These are phyloP conservation scores for Asparagopsis taxiformis DNA, from an alignment of 31 red algal genomes.

Conservation along the genomic window DNA sequence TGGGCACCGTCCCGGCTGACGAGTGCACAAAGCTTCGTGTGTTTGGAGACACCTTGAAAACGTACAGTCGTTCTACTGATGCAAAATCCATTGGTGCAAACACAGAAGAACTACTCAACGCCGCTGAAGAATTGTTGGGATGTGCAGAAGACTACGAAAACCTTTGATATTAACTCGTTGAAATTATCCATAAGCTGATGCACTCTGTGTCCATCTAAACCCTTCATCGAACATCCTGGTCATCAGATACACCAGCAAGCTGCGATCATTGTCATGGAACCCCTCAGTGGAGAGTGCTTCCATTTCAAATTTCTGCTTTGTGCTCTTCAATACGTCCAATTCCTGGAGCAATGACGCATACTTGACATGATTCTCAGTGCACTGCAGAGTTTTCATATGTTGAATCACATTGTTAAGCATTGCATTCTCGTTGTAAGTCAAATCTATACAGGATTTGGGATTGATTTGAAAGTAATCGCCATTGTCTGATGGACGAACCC, in stretches of 20 bases:
- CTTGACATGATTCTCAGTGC: neutral
- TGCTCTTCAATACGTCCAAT: slow-evolving; percentile 12
- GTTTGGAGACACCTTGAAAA: too few relatives aligned
- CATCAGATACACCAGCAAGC: slow-evolving; percentile 30
- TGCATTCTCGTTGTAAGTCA: slow-evolving; percentile 30
- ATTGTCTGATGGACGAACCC: slow-evolving; percentile 41
- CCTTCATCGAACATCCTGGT: neutral
- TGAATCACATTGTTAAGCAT: slow-evolving; percentile 23
- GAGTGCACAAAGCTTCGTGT: too few relatives aligned
- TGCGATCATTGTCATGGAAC: neutral
- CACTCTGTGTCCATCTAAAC: neutral
- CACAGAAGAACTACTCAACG: slow-evolving; percentile 11
- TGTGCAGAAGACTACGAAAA: slow-evolving; percentile 32
- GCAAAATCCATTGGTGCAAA: neutral
- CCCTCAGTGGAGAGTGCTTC: slow-evolving; percentile 35
- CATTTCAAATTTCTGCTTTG: slow-evolving; percentile 55
- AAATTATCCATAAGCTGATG: neutral
- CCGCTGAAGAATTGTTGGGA: slow-evolving; percentile 17
- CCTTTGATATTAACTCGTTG: neutral
- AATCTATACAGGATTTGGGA: neutral
- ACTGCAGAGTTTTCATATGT: too few relatives aligned
- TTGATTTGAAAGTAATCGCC: slow-evolving; percentile 21
- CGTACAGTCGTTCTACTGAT: too few relatives aligned
- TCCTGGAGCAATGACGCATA: slow-evolving; percentile 4
- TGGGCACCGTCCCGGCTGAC: too few relatives aligned